These are phyloP conservation scores for Crithidia bombi DNA, from an alignment of 208 protist genomes.

Conservation along the genomic window DNA sequence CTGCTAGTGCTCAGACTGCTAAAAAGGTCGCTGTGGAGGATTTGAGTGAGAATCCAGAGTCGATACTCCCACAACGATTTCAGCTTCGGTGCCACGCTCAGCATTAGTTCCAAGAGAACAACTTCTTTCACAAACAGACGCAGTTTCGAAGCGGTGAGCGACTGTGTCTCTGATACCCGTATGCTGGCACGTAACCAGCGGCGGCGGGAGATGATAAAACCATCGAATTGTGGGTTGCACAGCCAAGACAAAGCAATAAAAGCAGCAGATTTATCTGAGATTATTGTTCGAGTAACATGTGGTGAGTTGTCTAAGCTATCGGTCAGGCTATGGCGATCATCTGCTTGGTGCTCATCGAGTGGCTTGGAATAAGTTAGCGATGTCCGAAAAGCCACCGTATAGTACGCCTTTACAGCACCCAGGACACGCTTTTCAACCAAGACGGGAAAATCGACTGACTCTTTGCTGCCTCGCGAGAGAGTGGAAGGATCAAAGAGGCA, in stretches of 20 bases:
- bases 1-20: too few species aligned
- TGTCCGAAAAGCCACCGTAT: neutral
- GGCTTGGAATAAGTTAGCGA: neutral
- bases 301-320: constrained; percentile 22
- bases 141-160: neutral
- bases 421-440: constrained; percentile 3
- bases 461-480: neutral
- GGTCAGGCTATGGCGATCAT: neutral
- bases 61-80: constrained; percentile 64
- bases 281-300: constrained; percentile 20
- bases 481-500: neutral
- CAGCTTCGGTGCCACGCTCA: constrained; percentile 48
- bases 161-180: neutral
- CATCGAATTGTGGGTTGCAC: constrained; percentile 20
- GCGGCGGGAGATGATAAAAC: constrained; percentile 4
- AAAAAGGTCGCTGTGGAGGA: constrained; percentile 13
- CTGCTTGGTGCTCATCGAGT: neutral
- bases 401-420: neutral
- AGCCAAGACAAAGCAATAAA: constrained; percentile 20
- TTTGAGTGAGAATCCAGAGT: constrained; percentile 39
- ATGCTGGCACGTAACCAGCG: neutral
- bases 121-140: constrained; percentile 42
- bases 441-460: constrained; percentile 17
- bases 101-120: constrained; percentile 47
- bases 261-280: neutral